Evolutionary conservation across 352 stramenopile species (phyloP), one percentile per base, ranked within the genome.

Genomic region (Pseudoperonospora humuli): DNA sequence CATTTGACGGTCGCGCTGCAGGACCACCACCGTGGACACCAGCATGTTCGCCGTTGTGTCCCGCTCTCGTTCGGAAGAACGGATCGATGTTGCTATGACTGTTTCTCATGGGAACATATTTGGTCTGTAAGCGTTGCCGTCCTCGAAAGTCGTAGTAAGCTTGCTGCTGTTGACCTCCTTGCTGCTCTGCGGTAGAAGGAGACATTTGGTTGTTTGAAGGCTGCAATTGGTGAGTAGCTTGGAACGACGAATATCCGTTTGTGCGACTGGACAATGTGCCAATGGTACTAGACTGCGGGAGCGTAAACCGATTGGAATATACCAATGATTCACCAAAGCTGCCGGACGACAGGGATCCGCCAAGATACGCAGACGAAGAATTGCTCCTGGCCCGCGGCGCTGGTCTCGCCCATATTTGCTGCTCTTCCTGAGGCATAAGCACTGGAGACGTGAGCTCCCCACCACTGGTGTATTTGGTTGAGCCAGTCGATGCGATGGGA

Each of bases 281-380:
- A 5, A 58, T 50, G 26, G 24, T 50, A 33, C 34, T 51, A 24
- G 43, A 50, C 14, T 41, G 53, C 36, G 41, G 20, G 3, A 61
- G 28, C 41, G 46, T 35, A 37, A 63, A 63, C 43, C 43, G 29
- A 26, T 45, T 57, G 8, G 55, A 47, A 47, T 64, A 64, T 20
- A 32, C 24, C 14, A 38, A 27, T 11, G 52, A 38, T 3, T 64
- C 50, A 24, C 45, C 41, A 52, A 68, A 68, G 41, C 37, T 51
- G 17, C 45, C 53, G 13, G 58, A 64, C 19, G 59, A 52, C 24
- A 61, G 29, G 11, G 54, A 61, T 1, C 38, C 31, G 10, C 54
- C 59, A 45, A 64, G 49, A 61, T 73, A 65, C 21, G 64, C 34
- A 24, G 62, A 76, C 3, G 66, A 73, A 23, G 66, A 76, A 23